phyloP scores from a whole-genome alignment of 345 rosid species.

The Schrenkiella parvula region DNA sequence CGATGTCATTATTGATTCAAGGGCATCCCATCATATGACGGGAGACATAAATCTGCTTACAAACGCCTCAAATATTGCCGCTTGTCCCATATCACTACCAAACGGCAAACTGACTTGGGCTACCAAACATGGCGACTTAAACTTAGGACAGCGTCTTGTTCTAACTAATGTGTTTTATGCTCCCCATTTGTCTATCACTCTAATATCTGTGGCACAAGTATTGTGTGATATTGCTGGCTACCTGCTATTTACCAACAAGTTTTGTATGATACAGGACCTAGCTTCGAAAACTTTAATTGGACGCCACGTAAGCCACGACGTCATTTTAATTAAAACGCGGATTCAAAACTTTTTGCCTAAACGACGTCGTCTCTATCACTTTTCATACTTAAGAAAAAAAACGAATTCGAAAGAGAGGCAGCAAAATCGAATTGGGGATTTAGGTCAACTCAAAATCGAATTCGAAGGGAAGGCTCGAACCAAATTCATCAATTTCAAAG shows the following conservation, averaged over 20 bases:
- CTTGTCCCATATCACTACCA: not conserved
- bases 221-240: not conserved
- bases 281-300: not conserved
- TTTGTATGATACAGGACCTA: slow-evolving; percentile 8
- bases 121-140: not conserved
- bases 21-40: not conserved
- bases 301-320: no score
- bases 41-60: not conserved
- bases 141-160: not conserved
- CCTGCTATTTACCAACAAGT: not conserved
- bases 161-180: not conserved
- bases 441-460: no score
- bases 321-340: no score
- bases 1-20: not conserved
- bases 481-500: no score
- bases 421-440: no score
- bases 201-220: not conserved
- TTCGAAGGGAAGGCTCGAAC: no score
- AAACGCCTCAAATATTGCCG: rapidly evolving
- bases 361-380: no score
- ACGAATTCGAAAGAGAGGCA: no score
- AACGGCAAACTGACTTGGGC: not conserved
- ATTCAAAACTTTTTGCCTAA: no score
- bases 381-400: no score
- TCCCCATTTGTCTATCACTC: not conserved